phyloP scores from a whole-genome alignment of 352 stramenopile species.

The Phytophthora chlamydospora region DNA sequence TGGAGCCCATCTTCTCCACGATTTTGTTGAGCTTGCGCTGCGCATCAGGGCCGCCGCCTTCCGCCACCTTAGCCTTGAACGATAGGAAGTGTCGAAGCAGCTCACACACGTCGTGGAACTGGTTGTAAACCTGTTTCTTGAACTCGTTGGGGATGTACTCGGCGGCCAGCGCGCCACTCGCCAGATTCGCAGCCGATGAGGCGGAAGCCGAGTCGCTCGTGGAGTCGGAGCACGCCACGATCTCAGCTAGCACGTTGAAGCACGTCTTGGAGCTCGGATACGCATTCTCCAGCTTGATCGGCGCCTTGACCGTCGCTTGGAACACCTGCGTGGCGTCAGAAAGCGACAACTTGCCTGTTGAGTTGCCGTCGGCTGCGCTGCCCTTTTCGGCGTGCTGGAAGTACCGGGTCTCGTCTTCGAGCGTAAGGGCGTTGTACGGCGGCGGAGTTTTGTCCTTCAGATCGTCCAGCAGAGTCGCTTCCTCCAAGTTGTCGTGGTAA shows the following conservation, averaged over 20 bases:
- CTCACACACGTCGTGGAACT: conserved; percentile 88
- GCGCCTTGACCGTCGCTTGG: conserved; percentile 42
- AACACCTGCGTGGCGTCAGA: conserved; percentile 53
- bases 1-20: conserved; percentile 87
- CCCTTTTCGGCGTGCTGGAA: conserved; percentile 63
- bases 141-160: conserved; percentile 87
- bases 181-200: conserved; percentile 55
- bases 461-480: conserved; percentile 79
- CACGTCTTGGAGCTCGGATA: conserved; percentile 61
- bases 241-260: conserved; percentile 64
- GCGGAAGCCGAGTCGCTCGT: conserved; percentile 59
- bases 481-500: conserved; percentile 61
- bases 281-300: conserved; percentile 58
- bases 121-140: conserved; percentile 88
- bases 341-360: conserved; percentile 28
- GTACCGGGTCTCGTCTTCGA: conserved; percentile 85
- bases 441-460: conserved; percentile 51
- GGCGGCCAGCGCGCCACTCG: conserved; percentile 59
- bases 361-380: conserved; percentile 23
- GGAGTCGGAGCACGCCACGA: conserved; percentile 68
- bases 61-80: conserved; percentile 77
- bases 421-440: conserved; percentile 78
- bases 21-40: conserved; percentile 85
- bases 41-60: conserved; percentile 56
- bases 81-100: conserved; percentile 84